Evolutionary conservation across 2,329 filamentous ascomycete genomes (phyloP).

Genomic region (Cladosporium halotolerans): DNA sequence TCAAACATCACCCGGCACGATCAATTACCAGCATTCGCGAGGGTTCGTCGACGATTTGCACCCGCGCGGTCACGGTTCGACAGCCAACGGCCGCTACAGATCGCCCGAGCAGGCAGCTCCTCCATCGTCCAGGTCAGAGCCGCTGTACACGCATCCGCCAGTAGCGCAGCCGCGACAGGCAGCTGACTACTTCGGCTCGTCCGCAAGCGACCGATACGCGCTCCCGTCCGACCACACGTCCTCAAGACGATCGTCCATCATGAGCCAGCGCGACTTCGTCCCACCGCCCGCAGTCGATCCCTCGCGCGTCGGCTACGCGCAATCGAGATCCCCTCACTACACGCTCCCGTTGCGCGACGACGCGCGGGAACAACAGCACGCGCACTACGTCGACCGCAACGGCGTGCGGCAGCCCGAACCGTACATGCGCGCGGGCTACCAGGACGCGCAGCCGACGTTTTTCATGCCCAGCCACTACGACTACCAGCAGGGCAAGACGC

Average conservation of each 20-base stretch:
- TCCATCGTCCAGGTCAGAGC: background rate
- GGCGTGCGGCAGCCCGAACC: background rate
- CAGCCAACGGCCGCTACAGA: background rate
- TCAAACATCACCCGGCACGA: background rate
- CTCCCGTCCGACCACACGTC: background rate
- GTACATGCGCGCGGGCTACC: constrained; percentile 18
- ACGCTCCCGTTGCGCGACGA: constrained; percentile 4
- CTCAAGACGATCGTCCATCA: constrained; percentile 17
- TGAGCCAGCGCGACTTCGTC: constrained; percentile 15
- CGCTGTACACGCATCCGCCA: background rate
- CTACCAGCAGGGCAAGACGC: constrained; percentile 31
- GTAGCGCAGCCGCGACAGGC: background rate
- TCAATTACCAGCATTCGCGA: constrained; percentile 3
- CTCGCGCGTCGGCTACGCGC: constrained; percentile 9
- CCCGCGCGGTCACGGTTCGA: background rate
- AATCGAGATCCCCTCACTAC: background rate
- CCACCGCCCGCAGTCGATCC: constrained; percentile 7
- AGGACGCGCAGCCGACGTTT: constrained; percentile 18
- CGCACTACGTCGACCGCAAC: background rate
- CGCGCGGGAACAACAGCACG: background rate
- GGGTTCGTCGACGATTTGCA: background rate
- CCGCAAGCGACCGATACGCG: constrained; percentile 1
- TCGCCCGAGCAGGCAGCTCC: background rate
- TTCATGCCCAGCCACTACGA: constrained; percentile 33
- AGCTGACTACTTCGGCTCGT: background rate